These are phyloP conservation scores for Peniophora sp. DNA, from an alignment of 1,284 basidiomycete species.

Conservation along the genomic window DNA sequence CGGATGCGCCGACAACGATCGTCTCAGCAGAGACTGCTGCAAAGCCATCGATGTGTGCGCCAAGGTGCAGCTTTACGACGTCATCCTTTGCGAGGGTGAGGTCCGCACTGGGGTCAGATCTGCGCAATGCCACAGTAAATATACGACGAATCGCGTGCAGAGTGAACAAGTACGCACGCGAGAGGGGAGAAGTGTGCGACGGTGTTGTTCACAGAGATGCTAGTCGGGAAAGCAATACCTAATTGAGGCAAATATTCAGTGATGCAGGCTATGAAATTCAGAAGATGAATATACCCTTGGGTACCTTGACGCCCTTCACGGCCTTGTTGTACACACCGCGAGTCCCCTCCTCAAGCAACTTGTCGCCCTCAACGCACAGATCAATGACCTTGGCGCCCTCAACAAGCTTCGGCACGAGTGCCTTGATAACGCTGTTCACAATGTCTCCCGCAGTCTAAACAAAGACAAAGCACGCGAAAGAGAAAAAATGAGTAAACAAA, in stretches of 20 bases:
- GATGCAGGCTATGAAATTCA: neutral
- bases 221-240: constrained; percentile 94
- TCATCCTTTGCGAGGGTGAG: constrained; percentile 79
- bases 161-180: constrained; percentile 36
- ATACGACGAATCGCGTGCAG: neutral
- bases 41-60: constrained; percentile 95
- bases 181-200: constrained; percentile 80
- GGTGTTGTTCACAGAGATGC: constrained; percentile 86
- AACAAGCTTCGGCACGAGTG: constrained; percentile 67
- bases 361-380: constrained; percentile 89
- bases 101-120: constrained; percentile 63
- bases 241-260: constrained; percentile 3
- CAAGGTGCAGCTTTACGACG: constrained; percentile 93
- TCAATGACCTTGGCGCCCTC: constrained; percentile 88
- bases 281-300: constrained; percentile 60
- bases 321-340: constrained; percentile 86
- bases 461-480: constrained; percentile 5
- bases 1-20: constrained; percentile 74
- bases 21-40: constrained; percentile 90
- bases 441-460: constrained; percentile 84
- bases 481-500: neutral
- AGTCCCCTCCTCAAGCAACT: constrained; percentile 81
- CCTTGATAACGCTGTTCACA: constrained; percentile 80
- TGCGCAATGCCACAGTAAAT: constrained; percentile 17
- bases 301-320: constrained; percentile 79